Percentiles rank a stretch among this genome's conserved stretches.
These are phyloP conservation scores for Pestalotiopsis sp. DNA, from an alignment of 2,329 filamentous ascomycete genomes.

Conservation along the genomic window DNA sequence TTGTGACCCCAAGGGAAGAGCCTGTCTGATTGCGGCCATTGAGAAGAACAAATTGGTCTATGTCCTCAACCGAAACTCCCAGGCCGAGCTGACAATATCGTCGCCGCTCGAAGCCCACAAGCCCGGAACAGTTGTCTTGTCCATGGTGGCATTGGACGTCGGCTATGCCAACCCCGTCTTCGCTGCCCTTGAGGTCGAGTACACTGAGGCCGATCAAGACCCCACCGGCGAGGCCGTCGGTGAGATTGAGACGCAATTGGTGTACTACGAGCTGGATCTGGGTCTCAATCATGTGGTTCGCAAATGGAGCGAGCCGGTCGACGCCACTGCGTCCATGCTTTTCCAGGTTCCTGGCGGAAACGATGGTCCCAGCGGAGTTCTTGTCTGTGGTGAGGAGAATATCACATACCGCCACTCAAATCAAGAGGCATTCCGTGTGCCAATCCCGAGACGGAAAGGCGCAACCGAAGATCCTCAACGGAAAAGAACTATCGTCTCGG, in stretches of 20 bases:
- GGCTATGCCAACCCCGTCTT: slow-evolving; percentile 98
- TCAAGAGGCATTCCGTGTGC: slow-evolving; percentile 83
- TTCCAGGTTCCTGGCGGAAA: slow-evolving; percentile 95
- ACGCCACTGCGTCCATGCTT: slow-evolving; percentile 83
- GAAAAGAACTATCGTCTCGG: slow-evolving; percentile 83
- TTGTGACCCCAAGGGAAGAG: slow-evolving; percentile 92
- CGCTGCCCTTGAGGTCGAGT: slow-evolving; percentile 91
- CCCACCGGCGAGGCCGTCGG: slow-evolving; percentile 80
- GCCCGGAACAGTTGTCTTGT: slow-evolving; percentile 86
- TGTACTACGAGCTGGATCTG: slow-evolving; percentile 97
- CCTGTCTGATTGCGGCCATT: slow-evolving; percentile 88
- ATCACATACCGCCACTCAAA: slow-evolving; percentile 98
- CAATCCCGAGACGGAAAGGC: slow-evolving; percentile 84
- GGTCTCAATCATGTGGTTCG: slow-evolving; percentile 96
- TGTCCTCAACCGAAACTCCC: slow-evolving; percentile 91
- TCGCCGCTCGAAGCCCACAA: slow-evolving; percentile 97
- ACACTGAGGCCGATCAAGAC: slow-evolving; percentile 89
- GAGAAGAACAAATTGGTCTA: slow-evolving; percentile 99
- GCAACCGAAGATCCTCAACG: slow-evolving; percentile 90
- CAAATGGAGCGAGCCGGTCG: slow-evolving; percentile 94
- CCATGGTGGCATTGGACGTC: slow-evolving; percentile 86
- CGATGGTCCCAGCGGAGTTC: slow-evolving; percentile 90
- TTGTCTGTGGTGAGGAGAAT: slow-evolving; percentile 92
- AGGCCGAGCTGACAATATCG: slow-evolving; percentile 94
- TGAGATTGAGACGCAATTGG: slow-evolving; percentile 85